Evolutionary conservation across 768 basidiomycete species (phyloP).

Genomic region (Termitomyces sp.): DNA sequence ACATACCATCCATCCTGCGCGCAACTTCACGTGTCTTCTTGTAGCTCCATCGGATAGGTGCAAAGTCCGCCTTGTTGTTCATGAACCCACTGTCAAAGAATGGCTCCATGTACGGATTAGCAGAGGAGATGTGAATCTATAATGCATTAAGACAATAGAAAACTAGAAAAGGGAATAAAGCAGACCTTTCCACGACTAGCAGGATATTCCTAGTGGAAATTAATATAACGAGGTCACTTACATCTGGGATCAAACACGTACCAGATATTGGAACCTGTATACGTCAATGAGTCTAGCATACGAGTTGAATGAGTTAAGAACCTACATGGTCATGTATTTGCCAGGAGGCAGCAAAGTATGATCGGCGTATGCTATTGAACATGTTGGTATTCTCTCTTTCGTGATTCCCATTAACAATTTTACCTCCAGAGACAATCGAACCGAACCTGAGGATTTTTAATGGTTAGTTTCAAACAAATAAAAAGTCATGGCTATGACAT

Average conservation of each 20-base stretch:
- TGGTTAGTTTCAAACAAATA: background rate
- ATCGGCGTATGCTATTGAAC: constrained; percentile 55
- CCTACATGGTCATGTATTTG: constrained; percentile 65
- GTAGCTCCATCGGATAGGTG: constrained; percentile 74
- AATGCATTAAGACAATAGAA: background rate
- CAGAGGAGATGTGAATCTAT: constrained; percentile 59
- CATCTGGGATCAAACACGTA: constrained; percentile 15
- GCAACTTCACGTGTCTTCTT: constrained; percentile 74
- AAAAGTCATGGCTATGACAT: constrained; percentile 9
- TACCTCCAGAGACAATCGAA: constrained; percentile 61
- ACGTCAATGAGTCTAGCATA: background rate
- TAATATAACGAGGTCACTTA: background rate
- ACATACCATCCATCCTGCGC: constrained; percentile 63
- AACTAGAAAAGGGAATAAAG: background rate
- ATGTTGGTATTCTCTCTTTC: background rate
- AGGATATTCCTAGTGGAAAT: constrained; percentile 53
- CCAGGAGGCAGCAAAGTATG: constrained; percentile 68
- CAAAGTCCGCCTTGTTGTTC: constrained; percentile 76
- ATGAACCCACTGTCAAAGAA: constrained; percentile 75
- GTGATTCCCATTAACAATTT: too few species aligned
- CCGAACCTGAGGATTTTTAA: constrained; percentile 42
- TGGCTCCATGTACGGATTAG: constrained; percentile 61
- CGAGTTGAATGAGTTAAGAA: background rate
- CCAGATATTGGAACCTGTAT: constrained; percentile 60
- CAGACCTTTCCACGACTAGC: constrained; percentile 68